phyloP scores from a whole-genome alignment of 768 basidiomycete species.

The Royoungia palumana region DNA sequence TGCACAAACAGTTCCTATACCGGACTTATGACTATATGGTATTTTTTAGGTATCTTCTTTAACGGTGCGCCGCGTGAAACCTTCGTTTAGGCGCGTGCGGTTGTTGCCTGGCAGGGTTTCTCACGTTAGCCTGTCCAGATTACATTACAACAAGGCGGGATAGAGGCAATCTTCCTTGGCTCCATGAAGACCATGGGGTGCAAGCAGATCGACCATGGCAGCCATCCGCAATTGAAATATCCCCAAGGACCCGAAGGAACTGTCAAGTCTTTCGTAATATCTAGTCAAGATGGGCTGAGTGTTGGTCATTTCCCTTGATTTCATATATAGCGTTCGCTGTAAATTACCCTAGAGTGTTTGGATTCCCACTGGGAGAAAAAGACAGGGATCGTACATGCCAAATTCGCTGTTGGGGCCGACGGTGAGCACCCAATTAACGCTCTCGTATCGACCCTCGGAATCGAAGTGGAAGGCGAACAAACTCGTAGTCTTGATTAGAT shows the following conservation, averaged over 20 bases:
- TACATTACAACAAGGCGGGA: conserved; percentile 39
- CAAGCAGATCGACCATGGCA: conserved; percentile 35
- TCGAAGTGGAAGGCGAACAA: conserved; percentile 46
- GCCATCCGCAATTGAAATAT: conserved; percentile 32
- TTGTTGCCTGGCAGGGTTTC: no score
- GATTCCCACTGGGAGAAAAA: conserved; percentile 25
- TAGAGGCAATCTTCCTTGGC: conserved; percentile 41
- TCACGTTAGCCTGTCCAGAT: no score
- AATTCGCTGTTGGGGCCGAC: conserved; percentile 37
- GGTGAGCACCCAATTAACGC: conserved; percentile 32
- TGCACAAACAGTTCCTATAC: no score
- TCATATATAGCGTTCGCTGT: not conserved
- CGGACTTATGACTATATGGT: no score
- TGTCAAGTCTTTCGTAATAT: conserved; percentile 31
- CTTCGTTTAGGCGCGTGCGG: no score
- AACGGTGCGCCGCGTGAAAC: no score
- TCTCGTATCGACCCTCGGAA: conserved; percentile 42
- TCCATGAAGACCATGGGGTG: conserved; percentile 32
- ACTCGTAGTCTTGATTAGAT: conserved; percentile 31
- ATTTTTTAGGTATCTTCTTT: no score
- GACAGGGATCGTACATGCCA: conserved; percentile 34
- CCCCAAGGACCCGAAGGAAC: conserved; percentile 35
- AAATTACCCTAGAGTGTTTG: conserved; percentile 24
- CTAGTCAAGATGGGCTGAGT: conserved; percentile 28
- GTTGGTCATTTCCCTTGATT: not conserved